Evolutionary conservation across 2,329 filamentous ascomycete genomes (phyloP), one percentile per base, ranked within the genome.

Genomic region (Aspergillus aculeatus): DNA sequence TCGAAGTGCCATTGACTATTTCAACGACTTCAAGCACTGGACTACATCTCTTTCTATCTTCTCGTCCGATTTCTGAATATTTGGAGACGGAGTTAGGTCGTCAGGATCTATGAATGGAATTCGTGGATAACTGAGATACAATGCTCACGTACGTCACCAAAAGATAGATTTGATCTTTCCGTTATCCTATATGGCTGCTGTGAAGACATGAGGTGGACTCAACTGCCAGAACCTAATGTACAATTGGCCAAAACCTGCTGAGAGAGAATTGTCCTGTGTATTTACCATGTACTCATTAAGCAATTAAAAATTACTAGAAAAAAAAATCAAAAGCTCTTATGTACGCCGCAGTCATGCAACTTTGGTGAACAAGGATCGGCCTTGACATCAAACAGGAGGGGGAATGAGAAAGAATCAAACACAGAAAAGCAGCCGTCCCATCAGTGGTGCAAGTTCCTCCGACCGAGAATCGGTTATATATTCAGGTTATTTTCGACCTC

Each of bases 401-500:
- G 38, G 38, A 44, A 44, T 44, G 38, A 44, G 16, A 59, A 35
- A 52, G n/a, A 49, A 57, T 57, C 47, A 48, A 50, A 29, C 26
- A 29, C 29, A n/a, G 24, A 54, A 49, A 60, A 32, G 61, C 56
- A 56, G 41, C 51, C 35, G 52, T 58, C 54, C 54, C 47, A 57
- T 54, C 57, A 62, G 55, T 61, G 58, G 60, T 61, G 61, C 57
- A 66, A 55, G 58, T 57, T 59, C 58, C 57, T 49, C 49, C 51
- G 48, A 23, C 57, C 56, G 26, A 57, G 47, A 52, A 58, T 38
- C n/a, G 49, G 48, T 57, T 35, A 29, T 49, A 62, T 56, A 59
- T 60, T 56, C 59, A 54, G 16, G 16, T 16, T 44, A 5, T 19
- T 16, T 44, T 44, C 6, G 38, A 44, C 6, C 38, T 19, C 14